These are phyloP conservation scores for Trypanosomatidae sp. DNA, from an alignment of 208 protist species.

Conservation along the genomic window DNA sequence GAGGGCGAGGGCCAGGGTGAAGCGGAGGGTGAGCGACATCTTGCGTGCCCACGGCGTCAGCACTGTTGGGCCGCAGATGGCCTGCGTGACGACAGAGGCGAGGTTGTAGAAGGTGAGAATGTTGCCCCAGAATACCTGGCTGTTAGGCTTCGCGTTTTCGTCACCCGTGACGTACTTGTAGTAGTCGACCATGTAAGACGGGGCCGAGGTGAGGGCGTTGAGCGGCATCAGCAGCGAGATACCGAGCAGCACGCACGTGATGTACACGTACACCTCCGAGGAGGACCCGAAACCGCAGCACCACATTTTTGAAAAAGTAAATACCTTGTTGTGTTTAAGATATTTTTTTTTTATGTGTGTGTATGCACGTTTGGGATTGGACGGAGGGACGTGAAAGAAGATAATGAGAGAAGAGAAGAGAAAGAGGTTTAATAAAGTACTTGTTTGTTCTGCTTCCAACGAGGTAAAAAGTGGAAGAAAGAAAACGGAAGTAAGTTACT, in stretches of 20 bases:
- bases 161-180: too few relatives aligned
- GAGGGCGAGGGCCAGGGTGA: slow-evolving; percentile 44
- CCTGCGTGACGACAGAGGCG: slow-evolving; percentile 65
- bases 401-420: too few relatives aligned
- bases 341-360: too few relatives aligned
- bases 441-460: too few relatives aligned
- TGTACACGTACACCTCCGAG: slow-evolving; percentile 71
- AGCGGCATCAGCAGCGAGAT: slow-evolving; percentile 87
- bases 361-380: too few relatives aligned
- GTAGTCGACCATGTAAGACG: slow-evolving; percentile 81
- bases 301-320: too few relatives aligned
- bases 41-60: slow-evolving; percentile 46
- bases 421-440: too few relatives aligned
- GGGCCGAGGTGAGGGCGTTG: slow-evolving; percentile 84
- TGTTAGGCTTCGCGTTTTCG: too few relatives aligned
- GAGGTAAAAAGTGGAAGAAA: too few relatives aligned
- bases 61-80: slow-evolving; percentile 76
- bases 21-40: slow-evolving; percentile 56
- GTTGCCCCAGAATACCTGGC: slow-evolving; percentile 60
- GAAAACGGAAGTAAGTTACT: too few relatives aligned
- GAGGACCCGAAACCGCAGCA: too few relatives aligned
- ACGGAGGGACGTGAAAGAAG: too few relatives aligned
- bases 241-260: slow-evolving; percentile 81
- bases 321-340: background rate
- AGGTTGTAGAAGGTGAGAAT: slow-evolving; percentile 85